Conservation (phyloP, 371 early-diverging fungal species). For the Fennellomyces sp. region DNA sequence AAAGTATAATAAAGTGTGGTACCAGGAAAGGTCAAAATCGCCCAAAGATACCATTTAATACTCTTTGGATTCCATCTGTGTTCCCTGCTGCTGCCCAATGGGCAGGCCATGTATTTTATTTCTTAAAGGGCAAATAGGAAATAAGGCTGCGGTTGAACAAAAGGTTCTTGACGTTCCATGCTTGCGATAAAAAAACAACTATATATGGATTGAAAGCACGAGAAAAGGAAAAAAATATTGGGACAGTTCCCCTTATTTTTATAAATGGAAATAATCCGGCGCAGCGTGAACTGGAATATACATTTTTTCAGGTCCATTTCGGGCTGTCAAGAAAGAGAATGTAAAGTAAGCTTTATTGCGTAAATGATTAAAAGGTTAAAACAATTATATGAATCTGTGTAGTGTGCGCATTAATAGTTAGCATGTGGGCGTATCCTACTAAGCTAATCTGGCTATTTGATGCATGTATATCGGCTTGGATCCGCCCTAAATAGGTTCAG, state of each 20-base stretch:
- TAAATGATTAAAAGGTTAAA: neutral
- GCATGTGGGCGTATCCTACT: neutral
- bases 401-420: neutral
- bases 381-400: too few species aligned
- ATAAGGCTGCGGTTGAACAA: neutral
- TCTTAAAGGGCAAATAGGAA: neutral
- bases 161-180: conserved; percentile 11
- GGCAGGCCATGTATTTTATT: neutral
- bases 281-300: neutral
- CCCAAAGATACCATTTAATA: conserved; percentile 3
- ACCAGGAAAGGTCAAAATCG: neutral
- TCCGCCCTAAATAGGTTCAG: neutral
- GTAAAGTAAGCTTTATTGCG: neutral
- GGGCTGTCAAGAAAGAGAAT: neutral
- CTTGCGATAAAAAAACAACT: neutral
- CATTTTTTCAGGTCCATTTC: neutral
- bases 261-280: neutral
- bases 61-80: neutral
- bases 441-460: neutral
- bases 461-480: neutral
- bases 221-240: conserved; percentile 4
- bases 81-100: neutral
- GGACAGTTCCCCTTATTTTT: neutral
- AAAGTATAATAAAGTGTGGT: neutral
- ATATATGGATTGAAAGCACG: conserved; percentile 3